A percentile compares a stretch with the other conserved stretches of the same genome.
phyloP scores from a whole-genome alignment of 2,329 filamentous ascomycete genomes.

The Rutstroemia sp. region DNA sequence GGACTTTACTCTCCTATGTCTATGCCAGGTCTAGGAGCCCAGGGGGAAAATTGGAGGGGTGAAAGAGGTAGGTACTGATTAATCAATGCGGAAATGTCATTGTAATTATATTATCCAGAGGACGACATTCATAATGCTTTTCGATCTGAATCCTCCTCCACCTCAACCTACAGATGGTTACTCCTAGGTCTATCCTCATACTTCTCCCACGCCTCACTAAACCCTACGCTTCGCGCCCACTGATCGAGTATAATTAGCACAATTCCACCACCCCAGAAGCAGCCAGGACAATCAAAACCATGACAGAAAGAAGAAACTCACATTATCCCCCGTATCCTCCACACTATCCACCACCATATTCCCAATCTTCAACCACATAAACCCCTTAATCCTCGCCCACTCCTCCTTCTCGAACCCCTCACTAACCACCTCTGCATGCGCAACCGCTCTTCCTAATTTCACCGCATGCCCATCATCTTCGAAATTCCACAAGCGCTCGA shows the following conservation, averaged over 20 bases:
- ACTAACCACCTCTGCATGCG: slow-evolving; percentile 50
- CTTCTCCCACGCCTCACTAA: slow-evolving; percentile 57
- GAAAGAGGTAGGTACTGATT: too few species aligned
- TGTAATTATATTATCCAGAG: too few species aligned
- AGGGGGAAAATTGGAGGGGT: too few species aligned
- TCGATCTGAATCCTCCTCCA: not conserved
- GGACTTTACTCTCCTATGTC: too few species aligned
- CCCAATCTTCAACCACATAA: slow-evolving; percentile 52
- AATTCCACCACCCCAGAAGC: not conserved
- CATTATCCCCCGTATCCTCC: slow-evolving; percentile 36
- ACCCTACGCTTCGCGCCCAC: slow-evolving; percentile 58
- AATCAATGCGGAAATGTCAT: too few species aligned
- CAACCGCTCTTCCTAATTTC: slow-evolving; percentile 67
- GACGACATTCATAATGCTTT: too few species aligned
- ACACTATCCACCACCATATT: slow-evolving; percentile 57
- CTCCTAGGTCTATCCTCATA: slow-evolving; percentile 19
- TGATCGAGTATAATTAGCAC: slow-evolving; percentile 11
- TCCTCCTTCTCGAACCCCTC: slow-evolving; percentile 38
- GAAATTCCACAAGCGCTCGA: slow-evolving; percentile 39
- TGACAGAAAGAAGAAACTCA: not conserved
- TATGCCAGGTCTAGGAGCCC: too few species aligned
- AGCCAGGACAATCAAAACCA: too few species aligned
- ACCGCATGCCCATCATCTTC: slow-evolving; percentile 75
- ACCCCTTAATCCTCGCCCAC: slow-evolving; percentile 46
- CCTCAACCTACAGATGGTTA: slow-evolving; percentile 13